Evolutionary conservation across 129 eudicot genomes (phyloP).

Genomic region (Daucus carota): DH1_v3.0 NC_030382.2:51177501-51178000

Average conservation of each 20-base stretch:
- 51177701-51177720: neutral
- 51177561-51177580: neutral
- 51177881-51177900: neutral
- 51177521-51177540: neutral
- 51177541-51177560: neutral
- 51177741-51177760: constrained; percentile 99
- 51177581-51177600: neutral
- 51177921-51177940: neutral
- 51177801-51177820: constrained; percentile 89
- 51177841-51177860: neutral
- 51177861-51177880: neutral
- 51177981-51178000: too few species aligned
- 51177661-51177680: neutral
- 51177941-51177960: neutral
- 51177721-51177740: constrained; percentile 88
- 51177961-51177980: neutral
- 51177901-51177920: neutral
- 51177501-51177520: neutral
- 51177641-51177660: neutral
- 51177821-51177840: constrained; percentile 11
- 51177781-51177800: constrained; percentile 81
- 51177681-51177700: neutral
- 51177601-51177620: neutral
- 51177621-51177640: neutral
- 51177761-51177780: constrained; percentile 97